Base-by-base conservation (phyloP, 2,329 filamentous ascomycete species). In the Epichloe scottii region DNA sequence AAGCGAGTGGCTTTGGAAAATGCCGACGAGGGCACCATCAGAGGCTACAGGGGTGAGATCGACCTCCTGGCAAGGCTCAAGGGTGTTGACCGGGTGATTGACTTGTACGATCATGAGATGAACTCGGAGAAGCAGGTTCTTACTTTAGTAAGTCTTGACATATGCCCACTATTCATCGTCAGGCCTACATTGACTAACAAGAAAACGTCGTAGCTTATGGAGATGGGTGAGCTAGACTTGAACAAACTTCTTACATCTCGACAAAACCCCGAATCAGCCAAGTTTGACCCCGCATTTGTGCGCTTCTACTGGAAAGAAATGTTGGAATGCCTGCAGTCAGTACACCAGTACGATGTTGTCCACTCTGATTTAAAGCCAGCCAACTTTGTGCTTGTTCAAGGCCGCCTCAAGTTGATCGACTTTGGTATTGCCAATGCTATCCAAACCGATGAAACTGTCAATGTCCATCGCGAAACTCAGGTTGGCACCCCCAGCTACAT, bases 281-380 rank as follows among this genome's bases (percentile, higher is more conserved):
- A 77, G 53, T 85, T 98, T 54, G 93, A 98, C 63, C 78, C 88
- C 2, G 87, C 85, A 49, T 96, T 97, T 66, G 89, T 93, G 12
- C 85, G 93, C n/a, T 94, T 87, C 69, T 95, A 95, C 73, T 98
- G 93, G 93, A 93, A 95, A 67, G 93, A 98, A 69, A 98, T 98
- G 93, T 82, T 98, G 17, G 89, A 95, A 66, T 97, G 93, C 64
- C 81, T 98, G 5, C 81, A 87, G 58, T 81, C 91, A 0, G 89
- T 98, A 1, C 93, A 98, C 64, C 79, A 85, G 12, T 77, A 85
- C 64, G 89, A 96, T 62, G 90, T 98, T 56, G 93, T 98, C 3
- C 93, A 98, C 69, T 95, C 89, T 0, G 93, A 98, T 63, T 75
- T 98, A 38, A 98, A 98, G 68, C 93, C 93, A 0, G 90, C 90